Conservation (phyloP, 2,329 filamentous ascomycete genomes). For the Diaporthe aspalathi region DNA sequence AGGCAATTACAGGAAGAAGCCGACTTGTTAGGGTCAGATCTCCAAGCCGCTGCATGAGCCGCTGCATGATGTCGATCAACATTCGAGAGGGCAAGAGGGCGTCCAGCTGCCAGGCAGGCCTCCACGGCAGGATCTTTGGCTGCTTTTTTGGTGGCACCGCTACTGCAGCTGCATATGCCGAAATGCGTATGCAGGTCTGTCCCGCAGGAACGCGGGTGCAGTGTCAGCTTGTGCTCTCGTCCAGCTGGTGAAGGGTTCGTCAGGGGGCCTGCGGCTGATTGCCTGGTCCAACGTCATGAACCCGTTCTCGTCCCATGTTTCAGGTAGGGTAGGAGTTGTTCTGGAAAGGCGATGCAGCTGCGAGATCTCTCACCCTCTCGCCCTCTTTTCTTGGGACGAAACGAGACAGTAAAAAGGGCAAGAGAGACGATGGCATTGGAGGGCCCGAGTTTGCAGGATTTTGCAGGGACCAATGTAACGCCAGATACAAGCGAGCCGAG, state of each 20-base stretch:
- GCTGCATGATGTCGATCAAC: conserved; percentile 1
- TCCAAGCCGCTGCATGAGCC: neutral
- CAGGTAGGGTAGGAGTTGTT: neutral
- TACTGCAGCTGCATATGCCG: conserved; percentile 33
- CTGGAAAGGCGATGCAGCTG: conserved; percentile 10
- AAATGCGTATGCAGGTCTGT: conserved; percentile 24
- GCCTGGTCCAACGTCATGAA: conserved; percentile 19
- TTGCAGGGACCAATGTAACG: conserved; percentile 10
- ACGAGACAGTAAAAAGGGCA: conserved; percentile 1
- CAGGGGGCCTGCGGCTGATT: neutral
- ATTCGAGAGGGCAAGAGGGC: neutral
- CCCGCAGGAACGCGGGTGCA: conserved; percentile 32
- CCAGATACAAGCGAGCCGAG: conserved; percentile 15
- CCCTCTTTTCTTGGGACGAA: neutral
- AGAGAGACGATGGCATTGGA: conserved; percentile 3
- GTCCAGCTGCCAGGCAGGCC: too few relatives aligned
- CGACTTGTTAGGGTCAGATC: neutral
- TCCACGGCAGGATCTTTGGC: conserved; percentile 21
- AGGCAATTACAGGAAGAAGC: conserved; percentile 6
- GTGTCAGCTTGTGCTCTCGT: conserved; percentile 11
- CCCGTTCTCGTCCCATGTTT: conserved; percentile 28
- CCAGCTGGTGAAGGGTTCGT: neutral
- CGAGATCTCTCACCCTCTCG: neutral
- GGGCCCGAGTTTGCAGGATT: conserved; percentile 12
- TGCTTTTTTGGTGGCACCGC: conserved; percentile 15